Conservation (phyloP, 139 green algal genomes). For the Chlamydomonas schloesseri region DNA sequence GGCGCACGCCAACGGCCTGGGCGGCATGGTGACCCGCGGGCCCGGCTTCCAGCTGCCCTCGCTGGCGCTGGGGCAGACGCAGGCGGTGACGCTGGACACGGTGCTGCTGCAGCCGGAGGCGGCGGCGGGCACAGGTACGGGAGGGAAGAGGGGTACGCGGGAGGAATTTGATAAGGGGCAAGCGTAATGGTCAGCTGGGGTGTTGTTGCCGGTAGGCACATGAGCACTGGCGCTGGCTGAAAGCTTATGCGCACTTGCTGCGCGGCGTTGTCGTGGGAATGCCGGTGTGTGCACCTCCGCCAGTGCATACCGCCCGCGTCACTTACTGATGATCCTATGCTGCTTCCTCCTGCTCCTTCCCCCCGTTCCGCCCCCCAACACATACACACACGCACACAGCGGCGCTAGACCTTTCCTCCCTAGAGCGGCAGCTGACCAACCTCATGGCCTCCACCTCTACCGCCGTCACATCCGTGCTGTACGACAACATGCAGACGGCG, state of each 20-base stretch:
- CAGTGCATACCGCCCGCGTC: too few relatives aligned
- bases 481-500: background rate
- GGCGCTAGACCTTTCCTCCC: conserved; percentile 5
- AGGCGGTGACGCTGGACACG: conserved; percentile 35
- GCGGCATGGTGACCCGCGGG: conserved; percentile 39
- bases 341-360: too few relatives aligned
- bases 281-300: too few relatives aligned
- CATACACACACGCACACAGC: too few relatives aligned
- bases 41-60: conserved; percentile 39
- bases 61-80: conserved; percentile 21
- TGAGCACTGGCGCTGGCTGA: too few relatives aligned
- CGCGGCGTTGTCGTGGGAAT: too few relatives aligned
- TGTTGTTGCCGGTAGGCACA: background rate
- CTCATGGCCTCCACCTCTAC: conserved; percentile 17
- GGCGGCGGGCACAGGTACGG: background rate
- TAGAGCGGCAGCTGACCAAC: conserved; percentile 30
- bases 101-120: conserved; percentile 9
- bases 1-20: conserved; percentile 32
- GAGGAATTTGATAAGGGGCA: background rate
- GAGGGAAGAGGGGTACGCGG: background rate
- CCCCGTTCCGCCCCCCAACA: too few relatives aligned
- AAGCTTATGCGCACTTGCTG: too few relatives aligned
- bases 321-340: too few relatives aligned
- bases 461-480: background rate
- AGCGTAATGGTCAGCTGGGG: background rate